phyloP scores from a whole-genome alignment of 2,329 filamentous ascomycete species.

The Byssoonygena ceratinophila region DNA sequence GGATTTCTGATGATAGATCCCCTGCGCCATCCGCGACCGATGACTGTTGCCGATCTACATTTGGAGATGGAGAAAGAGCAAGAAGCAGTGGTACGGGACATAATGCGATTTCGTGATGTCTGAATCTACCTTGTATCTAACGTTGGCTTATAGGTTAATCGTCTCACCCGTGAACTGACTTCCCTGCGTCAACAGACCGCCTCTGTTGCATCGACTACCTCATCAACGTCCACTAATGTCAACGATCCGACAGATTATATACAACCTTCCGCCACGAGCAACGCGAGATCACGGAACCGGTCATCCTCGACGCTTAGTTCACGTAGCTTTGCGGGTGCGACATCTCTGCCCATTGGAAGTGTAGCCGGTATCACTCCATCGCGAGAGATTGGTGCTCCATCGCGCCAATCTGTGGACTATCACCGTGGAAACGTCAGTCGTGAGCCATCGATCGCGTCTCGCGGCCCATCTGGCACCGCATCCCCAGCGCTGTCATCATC shows the following conservation, averaged over 20 bases:
- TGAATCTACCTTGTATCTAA: neutral
- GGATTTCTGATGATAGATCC: slow-evolving; percentile 47
- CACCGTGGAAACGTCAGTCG: slow-evolving; percentile 30
- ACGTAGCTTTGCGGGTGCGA: slow-evolving; percentile 28
- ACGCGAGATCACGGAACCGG: slow-evolving; percentile 44
- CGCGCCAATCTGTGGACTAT: slow-evolving; percentile 24
- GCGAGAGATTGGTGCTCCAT: slow-evolving; percentile 28
- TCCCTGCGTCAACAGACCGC: slow-evolving; percentile 63
- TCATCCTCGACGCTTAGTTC: slow-evolving; percentile 46
- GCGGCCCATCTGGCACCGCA: slow-evolving; percentile 26
- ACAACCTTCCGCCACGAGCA: slow-evolving; percentile 38
- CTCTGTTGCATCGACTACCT: slow-evolving; percentile 51
- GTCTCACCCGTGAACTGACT: slow-evolving; percentile 77
- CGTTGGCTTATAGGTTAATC: slow-evolving; percentile 60
- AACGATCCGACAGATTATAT: slow-evolving; percentile 40
- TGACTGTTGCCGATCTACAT: slow-evolving; percentile 83
- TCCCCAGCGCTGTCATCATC: slow-evolving; percentile 25
- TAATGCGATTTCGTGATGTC: neutral
- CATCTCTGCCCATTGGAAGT: slow-evolving; percentile 25
- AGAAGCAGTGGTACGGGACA: slow-evolving; percentile 65
- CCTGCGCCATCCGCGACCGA: slow-evolving; percentile 70
- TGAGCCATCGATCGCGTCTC: slow-evolving; percentile 34
- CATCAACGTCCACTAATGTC: slow-evolving; percentile 44
- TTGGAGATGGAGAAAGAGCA: slow-evolving; percentile 88
- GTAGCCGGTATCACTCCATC: slow-evolving; percentile 37